Conservation (phyloP, 495 filamentous ascomycete species). For the Penicillium cosmopolitanum region DNA sequence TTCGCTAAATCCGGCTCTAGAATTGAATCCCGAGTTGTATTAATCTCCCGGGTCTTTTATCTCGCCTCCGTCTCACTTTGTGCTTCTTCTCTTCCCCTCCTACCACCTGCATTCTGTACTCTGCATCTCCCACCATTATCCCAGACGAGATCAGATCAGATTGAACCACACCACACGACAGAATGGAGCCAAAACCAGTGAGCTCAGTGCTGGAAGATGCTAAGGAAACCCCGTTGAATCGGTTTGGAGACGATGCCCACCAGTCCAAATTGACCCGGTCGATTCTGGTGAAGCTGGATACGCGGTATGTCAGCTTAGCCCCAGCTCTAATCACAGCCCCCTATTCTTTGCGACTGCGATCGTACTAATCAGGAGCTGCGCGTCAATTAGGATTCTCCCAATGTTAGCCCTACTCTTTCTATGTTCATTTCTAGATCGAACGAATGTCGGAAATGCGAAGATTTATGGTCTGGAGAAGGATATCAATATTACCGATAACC, state of each 20-base stretch:
- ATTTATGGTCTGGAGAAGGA: slow-evolving; percentile 62
- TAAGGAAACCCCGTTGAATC: slow-evolving; percentile 17
- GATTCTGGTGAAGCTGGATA: slow-evolving; percentile 52
- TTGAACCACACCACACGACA: slow-evolving; percentile 4
- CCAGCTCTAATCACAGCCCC: neutral
- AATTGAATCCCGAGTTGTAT: no score
- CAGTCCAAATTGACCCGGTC: slow-evolving; percentile 36
- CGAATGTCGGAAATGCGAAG: slow-evolving; percentile 67
- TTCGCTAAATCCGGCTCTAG: no score
- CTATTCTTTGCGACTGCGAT: neutral
- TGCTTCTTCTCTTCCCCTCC: neutral
- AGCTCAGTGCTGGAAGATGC: slow-evolving; percentile 23
- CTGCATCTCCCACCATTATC: neutral
- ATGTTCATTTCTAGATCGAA: slow-evolving; percentile 55
- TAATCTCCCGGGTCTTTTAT: neutral
- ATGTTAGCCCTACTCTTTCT: slow-evolving; percentile 61
- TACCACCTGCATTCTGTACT: neutral
- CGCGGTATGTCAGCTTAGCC: slow-evolving; percentile 4
- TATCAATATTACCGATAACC: slow-evolving; percentile 57
- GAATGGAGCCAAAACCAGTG: slow-evolving; percentile 26
- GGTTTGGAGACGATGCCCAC: slow-evolving; percentile 17
- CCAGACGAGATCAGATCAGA: no score
- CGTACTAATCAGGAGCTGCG: neutral
- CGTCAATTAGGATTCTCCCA: slow-evolving; percentile 56
- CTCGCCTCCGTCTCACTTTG: neutral